Base-by-base conservation (phyloP, 2,329 filamentous ascomycete species). In the Penicillium fuscoglaucum region DNA sequence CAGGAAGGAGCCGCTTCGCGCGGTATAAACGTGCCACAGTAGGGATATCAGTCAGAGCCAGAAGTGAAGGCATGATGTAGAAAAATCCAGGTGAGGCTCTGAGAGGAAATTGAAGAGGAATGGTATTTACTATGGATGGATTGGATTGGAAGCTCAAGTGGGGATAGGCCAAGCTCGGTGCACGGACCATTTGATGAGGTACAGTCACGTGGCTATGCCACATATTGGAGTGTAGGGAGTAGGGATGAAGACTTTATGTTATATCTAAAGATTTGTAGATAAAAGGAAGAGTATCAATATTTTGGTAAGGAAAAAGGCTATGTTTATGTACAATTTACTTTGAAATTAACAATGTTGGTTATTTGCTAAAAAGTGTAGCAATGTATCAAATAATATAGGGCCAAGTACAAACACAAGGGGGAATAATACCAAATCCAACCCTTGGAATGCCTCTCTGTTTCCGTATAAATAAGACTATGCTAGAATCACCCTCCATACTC, bases 21-120 rank as follows among this genome's bases (percentile, higher is more conserved):
- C 83, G 82, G 79, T 93, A 95, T 60, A 93, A 85, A 44, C 83
- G 75, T 39, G 81, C 79, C n/a, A 79, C 59, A 19, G 75, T 74
- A 21, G 76, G 76, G 40, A 80, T 77, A 40, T 78, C 72, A 24
- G 67, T 61, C 15, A 76, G 52, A 10, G 69, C 55, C 8, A 70
- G 49, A 67, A 55, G n/a, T 9, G 44, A 43, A 17, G 63, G 50
- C 69, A 72, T 70, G 13, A 26, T 66, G 33, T n/a, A 29, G 39
- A 10, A 19, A 31, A 35, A 24, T 17, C 4, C 3, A 24, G 5
- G 5, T 6, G 13, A 24, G n/a, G 5, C 15, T 35, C 5, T 2
- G 5, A 24, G 13, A 35, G 6, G 9, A 48, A 48, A 13, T 46
- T 1, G 17, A 35, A 47, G 28, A 10, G 5, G 13, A 48, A 24